Evolutionary conservation across 2,329 filamentous ascomycete genomes (phyloP), one percentile per base, ranked within the genome.

Genomic region (Monosporascus ibericus): DNA sequence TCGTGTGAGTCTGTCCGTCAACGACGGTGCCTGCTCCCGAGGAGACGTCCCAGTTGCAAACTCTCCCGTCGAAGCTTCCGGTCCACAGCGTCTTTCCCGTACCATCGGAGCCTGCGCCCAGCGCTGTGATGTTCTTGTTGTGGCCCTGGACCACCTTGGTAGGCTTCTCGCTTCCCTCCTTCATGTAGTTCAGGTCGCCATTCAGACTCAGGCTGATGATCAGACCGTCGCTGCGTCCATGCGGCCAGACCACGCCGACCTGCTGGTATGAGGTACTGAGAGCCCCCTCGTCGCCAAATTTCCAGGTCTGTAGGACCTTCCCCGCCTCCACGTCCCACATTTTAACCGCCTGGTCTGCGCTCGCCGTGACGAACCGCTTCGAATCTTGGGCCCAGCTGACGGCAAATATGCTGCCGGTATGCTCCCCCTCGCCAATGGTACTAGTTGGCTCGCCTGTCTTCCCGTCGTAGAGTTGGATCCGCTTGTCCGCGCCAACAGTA

Each of bases 381-480:
- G 90, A 91, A 68, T 97, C 91, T 55, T 84, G 83, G 1, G 89
- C 82, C 94, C 94, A 99, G 18, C 89, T 90, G 5, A 97, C 85
- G 22, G 87, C 86, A 65, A 96, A 95, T 53, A 99, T 94, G 67
- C 90, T 95, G 47, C 94, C 94, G 6, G 85, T 92, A 69, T 99
- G 94, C 59, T 85, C 85, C n/a, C 84, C 86, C 59, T 92, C 86
- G 9, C 87, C 88, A 62, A 99, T 86, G 60, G 89, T 80, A 54
- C 76, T 81, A 44, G 84, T 88, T 1, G 87, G 80, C 66, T 96
- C 91, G 30, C 94, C 94, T 17, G 91, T 96, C 79, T 95, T 96
- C 56, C 92, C 94, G 68, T 99, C 91, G 68, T 96, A 99, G 9
- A 99, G 76, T 77, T 94, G 95, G 59, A 99, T 96, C 66, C 83